Conservation (phyloP, 345 rosid genomes). For the Eucalyptus viminalis region DNA sequence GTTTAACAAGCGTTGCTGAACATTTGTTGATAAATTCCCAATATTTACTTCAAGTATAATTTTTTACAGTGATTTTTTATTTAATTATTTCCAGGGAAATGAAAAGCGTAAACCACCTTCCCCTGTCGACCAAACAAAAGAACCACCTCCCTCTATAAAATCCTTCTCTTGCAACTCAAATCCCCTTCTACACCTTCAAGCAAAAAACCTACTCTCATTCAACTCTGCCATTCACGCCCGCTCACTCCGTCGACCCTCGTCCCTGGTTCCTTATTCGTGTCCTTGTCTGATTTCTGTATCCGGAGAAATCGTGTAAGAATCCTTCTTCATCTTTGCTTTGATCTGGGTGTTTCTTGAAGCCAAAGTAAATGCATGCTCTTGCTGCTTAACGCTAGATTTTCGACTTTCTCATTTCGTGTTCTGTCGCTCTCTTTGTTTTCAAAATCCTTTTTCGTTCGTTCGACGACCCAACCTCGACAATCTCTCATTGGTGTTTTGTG, state of each 20-base stretch:
- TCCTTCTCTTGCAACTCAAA: background rate
- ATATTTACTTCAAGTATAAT: background rate
- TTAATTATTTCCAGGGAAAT: background rate
- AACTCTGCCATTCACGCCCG: background rate
- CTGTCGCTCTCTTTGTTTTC: background rate
- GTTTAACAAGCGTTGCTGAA: background rate
- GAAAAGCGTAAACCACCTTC: background rate
- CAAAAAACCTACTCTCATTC: background rate
- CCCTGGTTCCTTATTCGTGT: background rate
- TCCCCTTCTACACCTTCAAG: background rate
- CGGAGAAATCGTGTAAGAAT: background rate
- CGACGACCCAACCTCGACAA: background rate
- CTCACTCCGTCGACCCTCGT: background rate
- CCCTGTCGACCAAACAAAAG: too few relatives aligned
- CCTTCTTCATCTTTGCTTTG: background rate
- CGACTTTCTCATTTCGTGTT: background rate
- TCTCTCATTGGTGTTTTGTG: background rate
- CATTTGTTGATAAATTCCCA: background rate
- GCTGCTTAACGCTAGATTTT: background rate
- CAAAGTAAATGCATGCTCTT: background rate
- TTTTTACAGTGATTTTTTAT: background rate
- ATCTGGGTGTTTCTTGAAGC: constrained; percentile 9
- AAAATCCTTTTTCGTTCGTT: background rate
- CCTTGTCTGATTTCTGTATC: background rate
- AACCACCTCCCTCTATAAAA: background rate